Evolutionary conservation across 1,284 basidiomycete genomes (phyloP), one percentile per base, ranked within the genome.

Genomic region (Trichosporon faecale): DNA sequence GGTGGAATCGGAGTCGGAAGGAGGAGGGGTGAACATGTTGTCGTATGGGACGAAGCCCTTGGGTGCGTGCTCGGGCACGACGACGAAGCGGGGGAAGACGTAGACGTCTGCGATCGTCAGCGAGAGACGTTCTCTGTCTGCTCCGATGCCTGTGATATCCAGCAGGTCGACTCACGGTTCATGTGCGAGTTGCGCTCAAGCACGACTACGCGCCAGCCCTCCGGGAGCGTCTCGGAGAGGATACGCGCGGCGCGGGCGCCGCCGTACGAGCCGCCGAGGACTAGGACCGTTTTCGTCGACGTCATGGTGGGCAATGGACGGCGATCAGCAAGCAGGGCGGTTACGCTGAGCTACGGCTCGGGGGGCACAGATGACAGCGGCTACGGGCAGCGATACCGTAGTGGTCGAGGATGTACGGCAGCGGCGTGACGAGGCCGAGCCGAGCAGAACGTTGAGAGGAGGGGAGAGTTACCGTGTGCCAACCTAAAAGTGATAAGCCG

Each of bases 101-200:
- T 86, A 86, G 31, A 85, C 77, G 74, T 85, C 83, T 84, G 76
- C 14, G n/a, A 14, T 14, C 11, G 33, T 61, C 14, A 60, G 35
- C 55, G 37, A 3, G 11, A 14, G 11, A 37, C n/a, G 35, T 37
- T 14, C 11, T 37, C 35, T 9, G 9, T 33, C 31, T 33, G n/a
- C n/a, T n/a, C n/a, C n/a, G n/a, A n/a, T n/a, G n/a, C n/a, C n/a
- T n/a, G n/a, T n/a, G n/a, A n/a, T n/a, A n/a, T n/a, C n/a, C n/a
- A n/a, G 35, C 6, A 69, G 76, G 8, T 5, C 18, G 44, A 76
- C 80, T 74, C 69, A 81, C 80, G 80, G 70, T 81, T 80, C 74
- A 80, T 77, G 72, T 81, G 89, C 84, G 88, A 87, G 75, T 91
- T 91, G 68, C 90, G 84, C 76, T 92, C 91, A 52, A 91, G 85